Evolutionary conservation across 805 yeast genomes (phyloP).

Genomic region (Zygoascus biomembranicola): DNA sequence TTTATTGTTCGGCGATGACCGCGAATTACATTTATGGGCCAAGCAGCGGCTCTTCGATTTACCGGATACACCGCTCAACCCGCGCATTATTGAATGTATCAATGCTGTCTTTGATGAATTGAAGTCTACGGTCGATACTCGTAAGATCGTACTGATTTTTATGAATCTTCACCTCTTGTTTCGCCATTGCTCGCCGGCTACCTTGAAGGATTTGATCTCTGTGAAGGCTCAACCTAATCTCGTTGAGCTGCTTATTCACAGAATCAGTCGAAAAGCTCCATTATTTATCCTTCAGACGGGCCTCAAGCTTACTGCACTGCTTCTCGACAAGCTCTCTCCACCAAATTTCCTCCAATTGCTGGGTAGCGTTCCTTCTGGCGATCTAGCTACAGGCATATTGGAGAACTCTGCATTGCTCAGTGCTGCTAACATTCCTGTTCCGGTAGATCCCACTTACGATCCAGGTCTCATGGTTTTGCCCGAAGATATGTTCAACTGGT

Average conservation of each 20-base stretch:
- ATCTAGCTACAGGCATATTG: not conserved
- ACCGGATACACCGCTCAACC: not conserved
- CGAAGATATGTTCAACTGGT: not conserved
- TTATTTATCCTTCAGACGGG: not conserved
- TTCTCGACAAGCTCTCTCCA: not conserved
- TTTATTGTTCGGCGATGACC: slow-evolving; percentile 7
- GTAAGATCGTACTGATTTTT: not conserved
- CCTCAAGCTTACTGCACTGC: not conserved
- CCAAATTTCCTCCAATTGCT: not conserved
- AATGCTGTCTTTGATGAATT: not conserved
- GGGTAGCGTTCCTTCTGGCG: not conserved
- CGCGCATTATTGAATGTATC: not conserved
- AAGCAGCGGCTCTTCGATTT: not conserved
- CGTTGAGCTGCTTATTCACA: not conserved
- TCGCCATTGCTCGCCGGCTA: not conserved
- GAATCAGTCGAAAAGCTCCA: not conserved
- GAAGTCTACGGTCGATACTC: not conserved
- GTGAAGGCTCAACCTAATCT: not conserved
- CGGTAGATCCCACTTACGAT: slow-evolving; percentile 2
- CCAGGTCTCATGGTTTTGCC: not conserved
- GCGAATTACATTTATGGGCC: slow-evolving; percentile 9
- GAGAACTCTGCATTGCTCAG: not conserved
- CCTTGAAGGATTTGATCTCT: not conserved
- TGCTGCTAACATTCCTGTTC: not conserved
- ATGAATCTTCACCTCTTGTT: not conserved